These are phyloP conservation scores for Aegilops sharonensis DNA, from an alignment of 176 grass and related monocot genomes.

Conservation along the genomic window DNA sequence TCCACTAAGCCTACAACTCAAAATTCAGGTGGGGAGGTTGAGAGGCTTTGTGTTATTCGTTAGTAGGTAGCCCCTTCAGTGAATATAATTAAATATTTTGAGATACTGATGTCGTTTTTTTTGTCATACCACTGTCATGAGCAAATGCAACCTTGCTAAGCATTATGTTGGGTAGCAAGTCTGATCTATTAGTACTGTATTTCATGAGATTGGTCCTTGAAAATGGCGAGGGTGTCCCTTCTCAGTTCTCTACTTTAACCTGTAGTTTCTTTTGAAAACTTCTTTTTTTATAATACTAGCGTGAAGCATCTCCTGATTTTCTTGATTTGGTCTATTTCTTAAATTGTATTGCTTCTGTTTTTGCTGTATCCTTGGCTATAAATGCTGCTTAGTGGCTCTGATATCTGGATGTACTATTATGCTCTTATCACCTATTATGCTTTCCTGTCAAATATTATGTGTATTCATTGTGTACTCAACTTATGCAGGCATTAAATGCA, in stretches of 20 bases:
- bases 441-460: background rate
- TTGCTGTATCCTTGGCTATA: background rate
- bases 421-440: background rate
- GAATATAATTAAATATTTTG: background rate
- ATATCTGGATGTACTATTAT: background rate
- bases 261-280: too few species aligned
- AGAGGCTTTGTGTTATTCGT: too few species aligned
- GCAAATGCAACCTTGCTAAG: background rate
- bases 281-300: too few species aligned
- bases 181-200: background rate
- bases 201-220: background rate
- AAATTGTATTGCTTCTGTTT: background rate
- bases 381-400: background rate
- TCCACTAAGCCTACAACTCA: too few species aligned
- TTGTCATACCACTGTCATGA: background rate
- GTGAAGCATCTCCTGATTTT: background rate
- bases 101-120: background rate
- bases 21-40: too few species aligned
- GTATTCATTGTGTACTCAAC: background rate
- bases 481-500: slow-evolving; percentile 85
- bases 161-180: background rate
- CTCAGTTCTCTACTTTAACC: too few species aligned
- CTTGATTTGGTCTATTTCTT: background rate
- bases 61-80: too few species aligned
- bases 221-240: too few species aligned